phyloP scores from a whole-genome alignment of 495 filamentous ascomycete genomes.

The Lasiosphaeria ovina region DNA sequence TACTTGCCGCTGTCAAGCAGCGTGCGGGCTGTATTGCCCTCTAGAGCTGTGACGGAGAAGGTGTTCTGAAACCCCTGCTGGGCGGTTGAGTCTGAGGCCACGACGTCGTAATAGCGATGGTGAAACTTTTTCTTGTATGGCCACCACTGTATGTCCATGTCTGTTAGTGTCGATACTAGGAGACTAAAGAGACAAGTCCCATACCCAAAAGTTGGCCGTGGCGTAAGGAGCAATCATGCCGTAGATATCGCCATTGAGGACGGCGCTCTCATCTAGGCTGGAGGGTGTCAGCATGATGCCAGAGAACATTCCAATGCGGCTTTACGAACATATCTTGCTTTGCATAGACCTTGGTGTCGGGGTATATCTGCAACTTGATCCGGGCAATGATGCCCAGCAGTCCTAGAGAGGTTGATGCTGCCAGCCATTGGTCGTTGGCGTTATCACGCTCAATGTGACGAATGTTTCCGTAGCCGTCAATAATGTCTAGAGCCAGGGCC shows the following conservation, averaged over 20 bases:
- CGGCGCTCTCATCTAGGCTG: constrained; percentile 44
- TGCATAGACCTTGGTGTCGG: constrained; percentile 49
- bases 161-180: background rate
- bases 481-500: constrained; percentile 46
- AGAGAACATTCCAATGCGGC: background rate
- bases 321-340: constrained; percentile 43
- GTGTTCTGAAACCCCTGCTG: constrained; percentile 53
- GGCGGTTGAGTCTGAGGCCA: constrained; percentile 35
- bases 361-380: constrained; percentile 47
- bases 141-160: constrained; percentile 45
- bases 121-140: constrained; percentile 49
- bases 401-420: constrained; percentile 48
- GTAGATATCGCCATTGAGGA: constrained; percentile 48
- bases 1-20: constrained; percentile 49
- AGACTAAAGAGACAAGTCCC: background rate
- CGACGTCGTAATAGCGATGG: constrained; percentile 48
- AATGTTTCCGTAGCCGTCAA: constrained; percentile 44
- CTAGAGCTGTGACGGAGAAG: constrained; percentile 46
- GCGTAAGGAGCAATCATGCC: constrained; percentile 49
- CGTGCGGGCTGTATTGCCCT: constrained; percentile 39
- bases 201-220: constrained; percentile 49
- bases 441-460: constrained; percentile 41
- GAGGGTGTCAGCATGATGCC: background rate
- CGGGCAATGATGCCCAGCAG: constrained; percentile 46
- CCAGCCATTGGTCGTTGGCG: constrained; percentile 45